Evolutionary conservation across 2,329 filamentous ascomycete species (phyloP).

Genomic region (Cytospora piceicola): DNA sequence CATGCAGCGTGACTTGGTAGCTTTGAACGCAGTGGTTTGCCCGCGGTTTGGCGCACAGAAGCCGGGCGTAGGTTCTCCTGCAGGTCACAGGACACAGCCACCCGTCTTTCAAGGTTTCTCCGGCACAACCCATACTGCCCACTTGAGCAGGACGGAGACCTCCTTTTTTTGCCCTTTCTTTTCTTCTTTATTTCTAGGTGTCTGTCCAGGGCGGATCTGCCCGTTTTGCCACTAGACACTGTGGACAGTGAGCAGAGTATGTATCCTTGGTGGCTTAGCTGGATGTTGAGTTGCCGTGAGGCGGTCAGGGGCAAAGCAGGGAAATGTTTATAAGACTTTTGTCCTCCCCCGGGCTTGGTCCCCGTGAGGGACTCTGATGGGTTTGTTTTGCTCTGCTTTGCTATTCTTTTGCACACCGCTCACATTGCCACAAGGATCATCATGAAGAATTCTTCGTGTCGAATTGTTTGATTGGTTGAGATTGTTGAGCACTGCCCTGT

Average conservation of each 20-base stretch:
- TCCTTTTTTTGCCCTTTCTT: neutral
- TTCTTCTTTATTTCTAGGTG: too few relatives aligned
- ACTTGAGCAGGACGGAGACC: neutral
- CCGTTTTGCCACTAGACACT: neutral
- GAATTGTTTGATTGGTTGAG: too few relatives aligned
- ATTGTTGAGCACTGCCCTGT: too few relatives aligned
- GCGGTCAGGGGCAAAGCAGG: neutral
- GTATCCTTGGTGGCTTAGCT: neutral
- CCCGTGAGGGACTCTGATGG: neutral
- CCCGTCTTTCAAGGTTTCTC: too few relatives aligned
- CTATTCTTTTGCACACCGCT: neutral
- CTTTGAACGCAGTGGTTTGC: neutral
- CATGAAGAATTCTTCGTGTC: too few relatives aligned
- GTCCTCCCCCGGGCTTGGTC: neutral
- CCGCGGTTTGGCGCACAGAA: neutral
- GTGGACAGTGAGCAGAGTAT: too few relatives aligned
- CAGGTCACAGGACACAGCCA: neutral
- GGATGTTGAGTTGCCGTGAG: neutral
- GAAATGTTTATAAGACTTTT: neutral
- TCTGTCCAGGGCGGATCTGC: neutral
- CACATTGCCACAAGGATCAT: neutral
- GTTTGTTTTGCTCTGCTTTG: neutral
- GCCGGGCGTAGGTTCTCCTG: slow-evolving; percentile 8
- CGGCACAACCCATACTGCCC: neutral
- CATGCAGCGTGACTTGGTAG: neutral